Percentiles rank a stretch among this genome's conserved stretches.
Evolutionary conservation across 495 filamentous ascomycete genomes (phyloP).

Genomic region (Lasiosphaeria miniovina): DNA sequence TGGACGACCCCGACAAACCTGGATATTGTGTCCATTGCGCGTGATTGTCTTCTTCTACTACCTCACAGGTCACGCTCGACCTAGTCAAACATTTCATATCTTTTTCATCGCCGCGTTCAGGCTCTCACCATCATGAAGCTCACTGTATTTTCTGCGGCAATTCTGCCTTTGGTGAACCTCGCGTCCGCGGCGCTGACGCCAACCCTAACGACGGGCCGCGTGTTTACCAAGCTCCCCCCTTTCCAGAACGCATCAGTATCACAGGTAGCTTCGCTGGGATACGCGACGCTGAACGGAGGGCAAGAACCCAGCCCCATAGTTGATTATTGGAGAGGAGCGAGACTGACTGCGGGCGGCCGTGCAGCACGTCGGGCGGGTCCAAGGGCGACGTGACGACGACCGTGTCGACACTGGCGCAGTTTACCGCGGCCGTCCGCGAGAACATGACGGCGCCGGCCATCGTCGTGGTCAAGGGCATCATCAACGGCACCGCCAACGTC

Average conservation of each 20-base stretch:
- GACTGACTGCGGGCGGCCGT: not conserved
- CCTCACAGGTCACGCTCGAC: too few relatives aligned
- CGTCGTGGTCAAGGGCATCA: conserved; percentile 46
- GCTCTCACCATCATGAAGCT: not conserved
- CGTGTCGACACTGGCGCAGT: conserved; percentile 54
- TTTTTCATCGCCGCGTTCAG: too few relatives aligned
- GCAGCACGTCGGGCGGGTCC: conserved; percentile 43
- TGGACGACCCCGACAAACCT: too few relatives aligned
- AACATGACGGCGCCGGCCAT: conserved; percentile 42
- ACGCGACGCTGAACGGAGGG: conserved; percentile 16
- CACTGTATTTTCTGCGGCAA: not conserved
- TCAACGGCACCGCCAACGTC: conserved; percentile 43
- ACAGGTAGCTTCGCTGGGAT: conserved; percentile 10
- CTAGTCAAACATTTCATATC: too few relatives aligned
- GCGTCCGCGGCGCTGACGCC: not conserved
- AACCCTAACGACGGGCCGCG: conserved; percentile 2
- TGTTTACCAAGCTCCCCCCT: not conserved
- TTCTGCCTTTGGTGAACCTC: not conserved
- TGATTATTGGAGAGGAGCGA: not conserved
- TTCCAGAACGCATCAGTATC: conserved; percentile 5
- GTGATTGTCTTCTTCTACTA: too few relatives aligned
- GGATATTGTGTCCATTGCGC: too few relatives aligned
- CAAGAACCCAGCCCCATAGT: not conserved
- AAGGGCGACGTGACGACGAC: conserved; percentile 59
- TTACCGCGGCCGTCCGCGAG: conserved; percentile 48